A percentile compares a stretch with the other conserved stretches of the same genome.
Conservation (phyloP, 768 basidiomycete genomes). For the Rhizopogon rudus region DNA sequence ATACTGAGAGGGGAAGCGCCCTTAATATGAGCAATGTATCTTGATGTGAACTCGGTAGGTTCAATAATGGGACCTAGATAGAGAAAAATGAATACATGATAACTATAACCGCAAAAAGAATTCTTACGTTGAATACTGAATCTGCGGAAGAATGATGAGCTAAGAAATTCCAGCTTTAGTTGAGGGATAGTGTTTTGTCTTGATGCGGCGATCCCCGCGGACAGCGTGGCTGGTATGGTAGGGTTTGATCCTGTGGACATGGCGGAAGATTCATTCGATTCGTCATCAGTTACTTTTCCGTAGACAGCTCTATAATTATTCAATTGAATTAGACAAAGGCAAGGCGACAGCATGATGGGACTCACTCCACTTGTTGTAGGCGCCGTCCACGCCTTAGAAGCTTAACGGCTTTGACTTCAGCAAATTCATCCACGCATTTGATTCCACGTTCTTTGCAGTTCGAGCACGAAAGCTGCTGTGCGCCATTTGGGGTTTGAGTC, state of each 20-base stretch:
- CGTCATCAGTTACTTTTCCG: slow-evolving; percentile 55
- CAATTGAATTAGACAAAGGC: slow-evolving; percentile 4
- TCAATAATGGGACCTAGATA: slow-evolving; percentile 80
- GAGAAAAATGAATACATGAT: slow-evolving; percentile 6
- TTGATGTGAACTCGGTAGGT: slow-evolving; percentile 68
- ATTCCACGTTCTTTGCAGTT: slow-evolving; percentile 87
- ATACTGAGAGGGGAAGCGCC: slow-evolving; percentile 59
- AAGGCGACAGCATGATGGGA: slow-evolving; percentile 11
- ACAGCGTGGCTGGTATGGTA: slow-evolving; percentile 5
- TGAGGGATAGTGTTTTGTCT: slow-evolving; percentile 55
- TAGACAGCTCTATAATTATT: slow-evolving; percentile 59
- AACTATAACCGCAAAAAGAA: slow-evolving; percentile 6
- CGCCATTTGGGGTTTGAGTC: slow-evolving; percentile 37
- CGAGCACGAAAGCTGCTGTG: slow-evolving; percentile 57
- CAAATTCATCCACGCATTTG: slow-evolving; percentile 96
- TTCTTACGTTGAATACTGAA: slow-evolving; percentile 79
- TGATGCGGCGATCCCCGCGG: slow-evolving; percentile 1
- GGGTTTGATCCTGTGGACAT: slow-evolving; percentile 20
- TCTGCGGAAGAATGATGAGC: slow-evolving; percentile 78
- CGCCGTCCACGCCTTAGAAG: slow-evolving; percentile 73
- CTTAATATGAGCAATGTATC: slow-evolving; percentile 63
- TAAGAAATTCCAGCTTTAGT: slow-evolving; percentile 75
- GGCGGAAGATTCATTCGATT: slow-evolving; percentile 19
- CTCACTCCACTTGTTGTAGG: slow-evolving; percentile 81
- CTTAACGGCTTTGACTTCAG: slow-evolving; percentile 87